Conservation (phyloP, 306 rosid genomes). For the Astragalus glycyphyllos region DNA sequence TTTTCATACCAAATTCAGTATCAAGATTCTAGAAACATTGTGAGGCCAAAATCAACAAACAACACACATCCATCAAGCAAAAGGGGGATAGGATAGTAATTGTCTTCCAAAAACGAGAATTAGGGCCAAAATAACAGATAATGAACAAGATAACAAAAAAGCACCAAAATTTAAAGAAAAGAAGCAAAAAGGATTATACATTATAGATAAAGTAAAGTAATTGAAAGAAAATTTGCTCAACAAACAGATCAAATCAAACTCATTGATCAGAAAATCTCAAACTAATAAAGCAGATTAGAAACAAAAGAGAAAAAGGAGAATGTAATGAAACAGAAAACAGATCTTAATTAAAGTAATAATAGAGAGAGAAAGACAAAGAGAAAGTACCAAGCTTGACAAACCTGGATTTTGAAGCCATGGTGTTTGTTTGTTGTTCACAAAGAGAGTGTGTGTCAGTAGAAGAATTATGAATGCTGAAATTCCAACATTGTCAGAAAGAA, state of each 20-base stretch:
- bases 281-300: constrained; percentile 11
- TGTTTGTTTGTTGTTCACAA: background rate
- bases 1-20: constrained; percentile 30
- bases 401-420: constrained; percentile 87
- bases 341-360: constrained; percentile 44
- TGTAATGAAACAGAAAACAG: constrained; percentile 49
- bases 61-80: constrained; percentile 11
- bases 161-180: constrained; percentile 15
- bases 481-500: constrained; percentile 58
- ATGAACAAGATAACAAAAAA: constrained; percentile 8
- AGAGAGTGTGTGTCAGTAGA: constrained; percentile 39
- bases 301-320: background rate
- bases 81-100: constrained; percentile 1
- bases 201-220: constrained; percentile 6
- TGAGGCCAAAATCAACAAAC: constrained; percentile 43
- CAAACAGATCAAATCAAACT: constrained; percentile 55
- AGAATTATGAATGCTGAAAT: constrained; percentile 47
- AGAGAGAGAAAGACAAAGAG: constrained; percentile 9
- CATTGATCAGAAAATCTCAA: constrained; percentile 29
- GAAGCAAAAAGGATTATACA: constrained; percentile 10
- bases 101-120: constrained; percentile 3
- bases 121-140: constrained; percentile 21
- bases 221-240: constrained; percentile 7
- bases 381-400: constrained; percentile 43
- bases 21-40: constrained; percentile 1